These are phyloP conservation scores for Neodidymelliopsis sp. DNA, from an alignment of 2,329 filamentous ascomycete genomes.

Conservation along the genomic window DNA sequence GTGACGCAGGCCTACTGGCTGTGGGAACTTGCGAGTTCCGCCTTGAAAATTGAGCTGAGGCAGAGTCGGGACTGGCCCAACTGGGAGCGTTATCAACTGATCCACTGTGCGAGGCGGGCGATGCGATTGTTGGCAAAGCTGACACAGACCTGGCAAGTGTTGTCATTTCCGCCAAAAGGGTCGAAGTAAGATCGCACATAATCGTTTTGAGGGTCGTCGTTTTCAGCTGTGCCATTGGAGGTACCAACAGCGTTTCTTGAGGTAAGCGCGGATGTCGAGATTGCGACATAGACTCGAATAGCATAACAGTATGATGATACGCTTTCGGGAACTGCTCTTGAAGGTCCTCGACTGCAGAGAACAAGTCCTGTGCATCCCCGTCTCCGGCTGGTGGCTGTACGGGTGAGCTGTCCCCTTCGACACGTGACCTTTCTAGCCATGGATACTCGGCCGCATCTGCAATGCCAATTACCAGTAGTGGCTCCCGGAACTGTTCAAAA, in stretches of 20 bases:
- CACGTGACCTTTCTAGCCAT: conserved; percentile 54
- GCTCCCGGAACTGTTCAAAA: conserved; percentile 89
- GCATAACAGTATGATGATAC: conserved; percentile 77
- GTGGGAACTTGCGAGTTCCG: conserved; percentile 43
- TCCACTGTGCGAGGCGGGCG: conserved; percentile 43
- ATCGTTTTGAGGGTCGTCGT: conserved; percentile 69
- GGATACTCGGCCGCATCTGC: conserved; percentile 76
- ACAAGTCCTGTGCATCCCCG: conserved; percentile 48
- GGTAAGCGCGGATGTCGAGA: conserved; percentile 53
- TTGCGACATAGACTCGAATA: conserved; percentile 73
- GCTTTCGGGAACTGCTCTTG: conserved; percentile 77
- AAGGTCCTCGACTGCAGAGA: conserved; percentile 73
- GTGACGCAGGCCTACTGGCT: conserved; percentile 40
- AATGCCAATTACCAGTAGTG: conserved; percentile 82
- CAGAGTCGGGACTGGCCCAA: conserved; percentile 40
- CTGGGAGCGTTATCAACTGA: conserved; percentile 35
- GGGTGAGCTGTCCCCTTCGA: conserved; percentile 15
- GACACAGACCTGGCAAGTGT: conserved; percentile 58
- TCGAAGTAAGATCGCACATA: conserved; percentile 55
- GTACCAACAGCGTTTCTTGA: conserved; percentile 75
- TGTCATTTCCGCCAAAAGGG: conserved; percentile 56
- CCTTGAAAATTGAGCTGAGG: conserved; percentile 31
- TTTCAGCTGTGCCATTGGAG: conserved; percentile 71
- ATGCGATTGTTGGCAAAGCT: conserved; percentile 70
- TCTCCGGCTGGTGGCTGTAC: conserved; percentile 23